Evolutionary conservation across 352 stramenopile genomes (phyloP).

Genomic region (Saprolegnia diclina): DNA sequence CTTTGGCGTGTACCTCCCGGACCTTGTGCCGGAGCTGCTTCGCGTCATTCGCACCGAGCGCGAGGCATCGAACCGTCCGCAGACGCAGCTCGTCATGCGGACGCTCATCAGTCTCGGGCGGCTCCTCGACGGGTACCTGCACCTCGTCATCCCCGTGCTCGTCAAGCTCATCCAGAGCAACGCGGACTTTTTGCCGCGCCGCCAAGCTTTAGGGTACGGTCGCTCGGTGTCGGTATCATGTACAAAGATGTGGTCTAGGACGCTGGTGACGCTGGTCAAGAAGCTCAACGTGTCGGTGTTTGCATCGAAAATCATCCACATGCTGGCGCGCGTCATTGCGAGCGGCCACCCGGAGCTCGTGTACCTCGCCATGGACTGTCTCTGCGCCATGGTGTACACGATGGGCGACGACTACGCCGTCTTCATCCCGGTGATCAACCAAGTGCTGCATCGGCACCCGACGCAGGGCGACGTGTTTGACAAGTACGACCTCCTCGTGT

Average conservation of each 20-base stretch:
- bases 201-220: conserved; percentile 58
- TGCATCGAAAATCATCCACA: conserved; percentile 87
- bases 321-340: conserved; percentile 71
- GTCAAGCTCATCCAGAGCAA: conserved; percentile 80
- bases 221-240: neutral
- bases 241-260: conserved; percentile 27
- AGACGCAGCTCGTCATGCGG: conserved; percentile 73
- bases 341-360: conserved; percentile 68
- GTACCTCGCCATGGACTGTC: conserved; percentile 82
- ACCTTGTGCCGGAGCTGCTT: conserved; percentile 84
- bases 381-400: conserved; percentile 86
- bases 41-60: conserved; percentile 78
- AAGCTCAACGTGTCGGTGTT: conserved; percentile 86
- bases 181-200: conserved; percentile 69
- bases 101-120: conserved; percentile 68
- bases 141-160: conserved; percentile 77
- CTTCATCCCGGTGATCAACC: conserved; percentile 81
- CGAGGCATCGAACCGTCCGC: conserved; percentile 53
- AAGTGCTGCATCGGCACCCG: conserved; percentile 66
- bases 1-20: conserved; percentile 85
- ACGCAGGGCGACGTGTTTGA: conserved; percentile 81
- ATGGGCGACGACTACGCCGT: conserved; percentile 87
- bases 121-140: conserved; percentile 74
- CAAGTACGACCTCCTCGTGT: conserved; percentile 81
- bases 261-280: conserved; percentile 79